Base-by-base conservation (phyloP, 2,329 filamentous ascomycete species). In the Trichoderma hamatum region DNA sequence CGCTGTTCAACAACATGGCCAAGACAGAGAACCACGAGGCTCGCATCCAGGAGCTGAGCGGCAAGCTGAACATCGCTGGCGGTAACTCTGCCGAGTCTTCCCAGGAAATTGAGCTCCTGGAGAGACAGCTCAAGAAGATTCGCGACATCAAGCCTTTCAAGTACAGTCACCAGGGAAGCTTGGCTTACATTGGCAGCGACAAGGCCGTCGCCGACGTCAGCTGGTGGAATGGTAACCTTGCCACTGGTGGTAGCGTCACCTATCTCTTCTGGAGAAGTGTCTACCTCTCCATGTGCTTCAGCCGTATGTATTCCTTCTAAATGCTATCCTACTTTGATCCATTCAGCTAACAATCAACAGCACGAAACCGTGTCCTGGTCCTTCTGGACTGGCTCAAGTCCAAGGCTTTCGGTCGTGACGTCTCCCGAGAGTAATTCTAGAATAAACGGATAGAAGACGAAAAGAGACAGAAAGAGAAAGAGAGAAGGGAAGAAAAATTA, bases 221-320 rank as follows among this genome's bases (percentile, higher is more conserved):
- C 79, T 99, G 96, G 95, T 90, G 96, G 84, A 96, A 96, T 77
- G 96, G 96, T 74, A 99, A 98, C 84, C 88, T 99, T 75, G 95
- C 96, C 71, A 93, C 91, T 56, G 96, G 95, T 78, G 96, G 96
- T 79, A 93, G 91, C 76, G 85, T 98, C 82, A 99, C 96, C 68
- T 99, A 97, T 84, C 88, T 97, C 74, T 99, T 99, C 89, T 99
- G 96, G 96, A 89, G 94, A 80, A 96, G 92, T 78, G 96, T 95
- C 67, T 99, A 99, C 82, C 85, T 99, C 80, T 97, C 93, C 86
- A 99, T 99, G 96, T 97, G 95, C 89, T 99, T 99, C 82, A 98
- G 94, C 89, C 94, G 93, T 96, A 88, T 90, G 93, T 59, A 4
- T 7, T 21, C 28, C 34, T 34, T 34, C 28, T n/a, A 92, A 74